Evolutionary conservation across 2,329 filamentous ascomycete genomes (phyloP).

Genomic region (Thermothelomyces thermophilus): DNA sequence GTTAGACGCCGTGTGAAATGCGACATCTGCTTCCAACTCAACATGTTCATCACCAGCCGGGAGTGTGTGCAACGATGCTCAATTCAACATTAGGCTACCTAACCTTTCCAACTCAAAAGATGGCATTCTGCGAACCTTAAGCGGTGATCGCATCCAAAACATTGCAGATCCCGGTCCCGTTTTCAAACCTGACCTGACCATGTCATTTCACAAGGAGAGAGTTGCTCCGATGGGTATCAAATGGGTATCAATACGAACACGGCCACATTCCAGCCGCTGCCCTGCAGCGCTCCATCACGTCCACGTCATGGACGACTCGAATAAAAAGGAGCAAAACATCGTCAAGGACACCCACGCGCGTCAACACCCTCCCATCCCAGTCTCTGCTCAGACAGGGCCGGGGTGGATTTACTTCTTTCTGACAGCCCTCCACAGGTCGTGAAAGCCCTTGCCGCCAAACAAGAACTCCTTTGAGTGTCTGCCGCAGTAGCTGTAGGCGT

Average conservation of each 20-base stretch:
- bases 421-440: slow-evolving; percentile 38
- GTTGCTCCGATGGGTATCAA: background rate
- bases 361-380: background rate
- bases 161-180: background rate
- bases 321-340: background rate
- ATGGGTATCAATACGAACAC: background rate
- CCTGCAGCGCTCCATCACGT: background rate
- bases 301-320: background rate
- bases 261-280: background rate
- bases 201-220: background rate
- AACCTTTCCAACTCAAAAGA: background rate
- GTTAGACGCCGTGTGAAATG: no score
- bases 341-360: background rate
- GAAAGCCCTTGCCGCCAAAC: slow-evolving; percentile 42
- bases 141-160: background rate
- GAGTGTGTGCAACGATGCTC: background rate
- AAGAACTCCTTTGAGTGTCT: slow-evolving; percentile 49
- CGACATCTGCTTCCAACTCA: no score
- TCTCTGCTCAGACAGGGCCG: no score
- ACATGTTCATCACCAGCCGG: background rate
- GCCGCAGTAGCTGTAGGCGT: slow-evolving; percentile 49
- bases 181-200: background rate
- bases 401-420: slow-evolving; percentile 31
- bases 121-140: background rate
- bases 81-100: background rate